Percentiles rank a stretch among this genome's conserved stretches.
Conservation (phyloP, 108 stramenopile genomes). For the Pinguiococcus pyrenoidosus region DNA sequence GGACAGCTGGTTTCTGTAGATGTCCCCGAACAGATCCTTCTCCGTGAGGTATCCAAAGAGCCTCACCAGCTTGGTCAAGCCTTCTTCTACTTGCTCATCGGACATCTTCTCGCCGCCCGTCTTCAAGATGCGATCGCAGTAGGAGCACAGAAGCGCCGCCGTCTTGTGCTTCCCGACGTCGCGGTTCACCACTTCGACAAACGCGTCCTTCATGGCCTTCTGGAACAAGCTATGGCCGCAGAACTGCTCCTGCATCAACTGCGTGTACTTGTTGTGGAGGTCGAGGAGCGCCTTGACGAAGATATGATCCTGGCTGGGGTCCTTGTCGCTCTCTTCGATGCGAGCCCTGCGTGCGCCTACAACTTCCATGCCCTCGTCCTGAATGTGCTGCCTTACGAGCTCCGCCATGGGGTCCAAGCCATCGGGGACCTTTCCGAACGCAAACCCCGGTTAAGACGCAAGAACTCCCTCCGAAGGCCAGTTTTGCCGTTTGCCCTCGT, state of each 20-base stretch:
- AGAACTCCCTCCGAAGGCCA: no score
- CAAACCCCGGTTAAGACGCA: no score
- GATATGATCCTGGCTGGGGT: slow-evolving; percentile 85
- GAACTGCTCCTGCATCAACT: slow-evolving; percentile 78
- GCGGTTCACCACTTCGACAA: slow-evolving; percentile 88
- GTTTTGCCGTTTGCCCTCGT: no score
- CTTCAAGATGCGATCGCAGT: slow-evolving; percentile 95
- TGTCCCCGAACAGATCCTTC: slow-evolving; percentile 98
- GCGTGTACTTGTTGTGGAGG: slow-evolving; percentile 87
- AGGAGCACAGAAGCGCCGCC: slow-evolving; percentile 92
- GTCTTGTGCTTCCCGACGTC: slow-evolving; percentile 88
- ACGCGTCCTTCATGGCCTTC: slow-evolving; percentile 97
- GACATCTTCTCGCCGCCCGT: slow-evolving; percentile 89
- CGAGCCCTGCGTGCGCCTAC: slow-evolving; percentile 72
- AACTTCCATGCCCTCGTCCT: slow-evolving; percentile 62
- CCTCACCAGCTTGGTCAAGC: slow-evolving; percentile 79
- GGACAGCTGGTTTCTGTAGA: slow-evolving; percentile 92
- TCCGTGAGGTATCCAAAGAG: slow-evolving; percentile 93
- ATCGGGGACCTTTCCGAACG: no score
- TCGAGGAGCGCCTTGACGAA: slow-evolving; percentile 90
- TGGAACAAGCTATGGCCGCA: slow-evolving; percentile 82
- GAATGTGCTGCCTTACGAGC: slow-evolving; percentile 54
- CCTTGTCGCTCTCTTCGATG: slow-evolving; percentile 36
- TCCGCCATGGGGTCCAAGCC: slow-evolving; percentile 84
- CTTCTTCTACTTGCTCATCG: slow-evolving; percentile 84